Conservation (phyloP, 371 early-diverging fungal genomes). For the Mucor piriformis region DNA sequence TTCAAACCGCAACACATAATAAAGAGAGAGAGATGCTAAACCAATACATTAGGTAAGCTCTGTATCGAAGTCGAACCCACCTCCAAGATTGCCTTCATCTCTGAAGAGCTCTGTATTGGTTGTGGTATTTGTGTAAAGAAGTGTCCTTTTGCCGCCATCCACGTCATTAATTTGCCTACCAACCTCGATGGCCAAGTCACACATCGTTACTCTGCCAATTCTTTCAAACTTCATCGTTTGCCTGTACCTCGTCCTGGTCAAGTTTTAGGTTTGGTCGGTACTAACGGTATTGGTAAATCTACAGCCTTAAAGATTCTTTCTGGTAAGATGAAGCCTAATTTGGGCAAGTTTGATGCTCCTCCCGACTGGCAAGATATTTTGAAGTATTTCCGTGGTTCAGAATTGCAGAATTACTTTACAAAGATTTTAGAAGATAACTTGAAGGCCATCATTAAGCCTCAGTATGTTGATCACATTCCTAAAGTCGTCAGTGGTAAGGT, state of each 20-base stretch:
- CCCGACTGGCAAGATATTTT: conserved; percentile 98
- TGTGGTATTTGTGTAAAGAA: conserved; percentile 99
- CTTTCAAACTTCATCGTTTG: conserved; percentile 99
- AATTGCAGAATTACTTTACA: conserved; percentile 99
- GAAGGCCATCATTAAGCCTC: conserved; percentile 96
- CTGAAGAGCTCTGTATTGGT: conserved; percentile 99
- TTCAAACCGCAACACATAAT: conserved; percentile 2
- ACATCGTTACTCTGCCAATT: conserved; percentile 98
- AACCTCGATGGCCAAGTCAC: conserved; percentile 96
- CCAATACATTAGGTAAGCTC: conserved; percentile 78
- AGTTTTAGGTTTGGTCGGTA: conserved; percentile 98
- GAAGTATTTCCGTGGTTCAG: conserved; percentile 98
- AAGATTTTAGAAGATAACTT: conserved; percentile 97
- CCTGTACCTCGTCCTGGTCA: conserved; percentile 98
- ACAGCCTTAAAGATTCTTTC: conserved; percentile 98
- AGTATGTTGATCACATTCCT: conserved; percentile 98
- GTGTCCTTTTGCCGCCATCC: conserved; percentile 99
- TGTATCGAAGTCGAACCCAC: conserved; percentile 91
- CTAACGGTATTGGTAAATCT: conserved; percentile 99
- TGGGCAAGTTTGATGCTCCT: conserved; percentile 87
- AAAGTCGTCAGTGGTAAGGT: conserved; percentile 89
- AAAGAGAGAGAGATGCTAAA: conserved; percentile 17
- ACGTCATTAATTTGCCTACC: conserved; percentile 98
- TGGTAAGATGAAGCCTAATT: conserved; percentile 98
- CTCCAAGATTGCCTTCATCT: conserved; percentile 91